Conservation (phyloP, 179 eudicot genomes). For the Patellifolia procumbens region DNA sequence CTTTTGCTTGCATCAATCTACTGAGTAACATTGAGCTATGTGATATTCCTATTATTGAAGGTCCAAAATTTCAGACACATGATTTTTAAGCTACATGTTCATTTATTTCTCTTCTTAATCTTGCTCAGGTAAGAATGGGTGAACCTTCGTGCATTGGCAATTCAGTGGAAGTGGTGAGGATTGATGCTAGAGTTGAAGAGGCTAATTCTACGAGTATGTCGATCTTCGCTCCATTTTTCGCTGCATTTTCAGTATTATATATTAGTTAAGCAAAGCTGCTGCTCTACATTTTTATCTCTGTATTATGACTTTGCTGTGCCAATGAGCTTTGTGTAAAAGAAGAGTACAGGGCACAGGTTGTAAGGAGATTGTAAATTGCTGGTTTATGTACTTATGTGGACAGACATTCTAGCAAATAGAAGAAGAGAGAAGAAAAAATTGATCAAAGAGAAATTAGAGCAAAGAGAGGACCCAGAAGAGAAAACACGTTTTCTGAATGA, state of each 20-base stretch:
- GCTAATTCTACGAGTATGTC: conserved; percentile 46
- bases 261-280: neutral
- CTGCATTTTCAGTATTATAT: too few species aligned
- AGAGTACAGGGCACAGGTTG: neutral
- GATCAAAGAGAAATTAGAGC: too few species aligned
- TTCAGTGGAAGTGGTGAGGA: conserved; percentile 28
- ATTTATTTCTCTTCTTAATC: conserved; percentile 10
- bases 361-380: too few species aligned
- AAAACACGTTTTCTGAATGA: too few species aligned
- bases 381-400: too few species aligned
- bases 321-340: neutral
- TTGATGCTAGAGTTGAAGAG: conserved; percentile 37
- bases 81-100: neutral
- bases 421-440: too few species aligned
- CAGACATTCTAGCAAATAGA: too few species aligned
- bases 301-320: neutral
- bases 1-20: too few species aligned
- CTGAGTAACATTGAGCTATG: neutral
- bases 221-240: neutral
- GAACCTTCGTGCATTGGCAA: conserved; percentile 33
- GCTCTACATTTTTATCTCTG: neutral
- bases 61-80: neutral
- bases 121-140: conserved; percentile 38
- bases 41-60: neutral
- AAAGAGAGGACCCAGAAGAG: too few species aligned